These are phyloP conservation scores for Nicotiana undulata DNA, from an alignment of 257 asterid genomes.

Conservation along the genomic window DNA sequence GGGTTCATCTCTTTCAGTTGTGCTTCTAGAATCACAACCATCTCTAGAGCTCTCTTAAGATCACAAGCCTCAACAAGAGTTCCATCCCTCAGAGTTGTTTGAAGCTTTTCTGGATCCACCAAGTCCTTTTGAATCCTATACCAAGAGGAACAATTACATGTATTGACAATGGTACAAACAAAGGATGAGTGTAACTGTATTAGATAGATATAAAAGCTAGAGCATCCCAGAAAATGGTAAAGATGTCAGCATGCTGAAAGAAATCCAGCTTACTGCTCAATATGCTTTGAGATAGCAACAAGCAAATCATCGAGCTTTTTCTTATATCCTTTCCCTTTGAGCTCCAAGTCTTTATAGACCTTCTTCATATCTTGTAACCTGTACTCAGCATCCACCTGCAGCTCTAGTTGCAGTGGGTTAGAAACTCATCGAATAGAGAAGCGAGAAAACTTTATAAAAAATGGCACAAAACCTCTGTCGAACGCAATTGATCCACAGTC, in stretches of 20 bases:
- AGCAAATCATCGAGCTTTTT: conserved; percentile 74
- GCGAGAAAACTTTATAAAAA: neutral
- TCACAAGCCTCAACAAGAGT: conserved; percentile 47
- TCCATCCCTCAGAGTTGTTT: conserved; percentile 51
- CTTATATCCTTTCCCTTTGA: conserved; percentile 69
- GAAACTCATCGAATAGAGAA: neutral
- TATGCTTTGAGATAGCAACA: conserved; percentile 58
- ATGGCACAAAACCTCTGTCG: conserved; percentile 63
- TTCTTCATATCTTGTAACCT: conserved; percentile 87
- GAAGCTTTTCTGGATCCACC: conserved; percentile 85
- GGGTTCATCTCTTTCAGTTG: conserved; percentile 95
- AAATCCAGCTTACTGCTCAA: conserved; percentile 70
- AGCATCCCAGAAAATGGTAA: neutral
- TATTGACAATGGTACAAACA: neutral
- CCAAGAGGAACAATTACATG: conserved; percentile 3
- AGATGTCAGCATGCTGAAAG: neutral
- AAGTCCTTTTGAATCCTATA: conserved; percentile 81
- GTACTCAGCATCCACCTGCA: conserved; percentile 92
- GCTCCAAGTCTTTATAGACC: conserved; percentile 59
- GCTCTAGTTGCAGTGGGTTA: conserved; percentile 8
- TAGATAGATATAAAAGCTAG: neutral
- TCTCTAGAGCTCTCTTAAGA: conserved; percentile 73
- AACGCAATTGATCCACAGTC: conserved; percentile 72
- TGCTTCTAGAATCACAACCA: conserved; percentile 84
- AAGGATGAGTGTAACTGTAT: neutral